Evolutionary conservation across 2,329 filamentous ascomycete species (phyloP), one percentile per base, ranked within the genome.

Genomic region (Fusarium proliferatum): DNA sequence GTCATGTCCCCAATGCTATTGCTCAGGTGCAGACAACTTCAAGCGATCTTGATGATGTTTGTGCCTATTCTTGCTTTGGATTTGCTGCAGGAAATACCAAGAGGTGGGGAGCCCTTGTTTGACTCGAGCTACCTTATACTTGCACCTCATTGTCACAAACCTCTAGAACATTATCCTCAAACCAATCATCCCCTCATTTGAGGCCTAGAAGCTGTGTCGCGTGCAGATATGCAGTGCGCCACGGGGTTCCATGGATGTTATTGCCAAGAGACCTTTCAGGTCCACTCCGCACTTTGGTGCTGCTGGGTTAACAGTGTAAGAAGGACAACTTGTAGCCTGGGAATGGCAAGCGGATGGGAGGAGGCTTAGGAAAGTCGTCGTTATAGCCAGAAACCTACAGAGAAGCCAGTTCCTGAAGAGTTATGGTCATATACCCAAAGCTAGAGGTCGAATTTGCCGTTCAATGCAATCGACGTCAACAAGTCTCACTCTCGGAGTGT

Each of bases 191-290:
- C 21, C 51, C 26, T 16, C 45, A 36, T 41, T 61, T 36, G 52
- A 57, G 56, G 38, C 28, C 52, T 23, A 51, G 63, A 64, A 49
- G 41, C 45, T 59, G 71, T 74, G 71, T 73, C 71, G 71, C 71
- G 71, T 73, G 71, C 71, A 70, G 71, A 61, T 42, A 60, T 66
- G 34, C 67, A 58, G 62, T 57, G 46, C 67, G 67, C 71, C 71
- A 73, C 62, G 42, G 59, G 66, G 55, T 64, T 59, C 62, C 71
- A 57, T 59, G 42, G 23, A 49, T 67, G 52, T 59, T 39, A 42
- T 48, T 57, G 59, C 55, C 69, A 61, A 65, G 56, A 61, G 41
- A 21, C 66, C 58, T 45, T 53, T 53, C 34, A 71, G 64, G 36
- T 72, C 71, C 71, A 74, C 71, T 74, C 55, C 34, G 59, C 55